A percentile compares a stretch with the other conserved stretches of the same genome.
These are phyloP conservation scores for Aristolochia californica DNA, from an alignment of 164 flowering plant genomes.

Conservation along the genomic window DNA sequence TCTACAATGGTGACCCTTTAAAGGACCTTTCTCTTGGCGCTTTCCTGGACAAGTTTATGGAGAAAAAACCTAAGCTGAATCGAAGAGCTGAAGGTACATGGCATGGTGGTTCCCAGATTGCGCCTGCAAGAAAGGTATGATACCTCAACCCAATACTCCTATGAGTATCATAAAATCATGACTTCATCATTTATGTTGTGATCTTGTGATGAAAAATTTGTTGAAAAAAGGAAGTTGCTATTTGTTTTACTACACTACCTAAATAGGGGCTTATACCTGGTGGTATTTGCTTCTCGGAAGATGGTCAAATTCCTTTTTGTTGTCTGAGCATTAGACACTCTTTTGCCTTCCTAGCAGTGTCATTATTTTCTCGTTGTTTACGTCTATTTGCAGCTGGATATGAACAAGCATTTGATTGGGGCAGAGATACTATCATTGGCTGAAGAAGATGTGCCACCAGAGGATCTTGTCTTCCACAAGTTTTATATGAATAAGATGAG, in stretches of 20 bases:
- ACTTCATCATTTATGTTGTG: no score
- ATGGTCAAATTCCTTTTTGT: no score
- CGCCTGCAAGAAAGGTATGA: slow-evolving; percentile 84
- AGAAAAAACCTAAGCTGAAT: slow-evolving; percentile 79
- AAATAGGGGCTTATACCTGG: no score
- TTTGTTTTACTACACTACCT: no score
- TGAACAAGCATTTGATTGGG: slow-evolving; percentile 61
- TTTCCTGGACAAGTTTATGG: slow-evolving; percentile 96
- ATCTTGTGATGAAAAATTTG: no score
- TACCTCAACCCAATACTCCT: neutral
- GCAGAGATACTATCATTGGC: slow-evolving; percentile 73
- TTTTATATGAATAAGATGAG: slow-evolving; percentile 72
- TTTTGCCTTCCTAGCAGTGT: no score
- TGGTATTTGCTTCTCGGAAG: no score
- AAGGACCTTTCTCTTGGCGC: slow-evolving; percentile 74
- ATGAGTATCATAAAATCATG: no score
- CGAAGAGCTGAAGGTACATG: slow-evolving; percentile 31
- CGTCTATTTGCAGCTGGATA: slow-evolving; percentile 52
- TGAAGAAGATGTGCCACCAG: slow-evolving; percentile 82
- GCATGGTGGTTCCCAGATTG: slow-evolving; percentile 98
- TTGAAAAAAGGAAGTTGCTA: no score
- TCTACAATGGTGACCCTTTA: slow-evolving; percentile 89
- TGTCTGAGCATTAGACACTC: no score
- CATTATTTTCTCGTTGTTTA: neutral
- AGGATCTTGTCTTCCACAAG: slow-evolving; percentile 90